Evolutionary conservation across 2,329 filamentous ascomycete genomes (phyloP).

Genomic region (Apiospora phragmitis): DNA sequence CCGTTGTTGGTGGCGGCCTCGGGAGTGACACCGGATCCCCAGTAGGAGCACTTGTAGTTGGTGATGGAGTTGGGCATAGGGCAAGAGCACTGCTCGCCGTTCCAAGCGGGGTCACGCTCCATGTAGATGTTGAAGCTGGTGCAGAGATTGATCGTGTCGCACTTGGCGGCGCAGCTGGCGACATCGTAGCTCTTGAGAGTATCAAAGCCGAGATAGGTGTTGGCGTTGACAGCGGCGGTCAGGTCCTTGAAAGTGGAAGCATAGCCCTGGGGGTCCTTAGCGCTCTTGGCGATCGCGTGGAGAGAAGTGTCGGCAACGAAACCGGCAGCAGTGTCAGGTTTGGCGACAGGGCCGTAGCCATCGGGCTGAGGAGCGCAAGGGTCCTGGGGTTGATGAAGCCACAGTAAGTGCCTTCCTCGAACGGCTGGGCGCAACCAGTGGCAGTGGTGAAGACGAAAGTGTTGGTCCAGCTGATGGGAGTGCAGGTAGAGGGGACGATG

Average conservation of each 20-base stretch:
- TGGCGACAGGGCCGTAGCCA: conserved; percentile 13
- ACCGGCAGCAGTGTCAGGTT: conserved; percentile 10
- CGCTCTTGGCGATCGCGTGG: conserved; percentile 15
- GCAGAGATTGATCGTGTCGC: conserved; percentile 20
- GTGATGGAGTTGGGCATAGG: conserved; percentile 36
- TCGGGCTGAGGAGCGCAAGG: conserved; percentile 36
- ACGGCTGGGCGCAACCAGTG: conserved; percentile 28
- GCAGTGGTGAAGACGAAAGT: conserved; percentile 21
- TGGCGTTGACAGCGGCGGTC: conserved; percentile 20
- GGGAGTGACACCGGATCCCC: conserved; percentile 33
- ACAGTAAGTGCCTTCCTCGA: conserved; percentile 34
- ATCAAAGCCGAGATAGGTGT: conserved; percentile 26
- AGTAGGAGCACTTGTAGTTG: conserved; percentile 40
- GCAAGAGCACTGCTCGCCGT: conserved; percentile 30
- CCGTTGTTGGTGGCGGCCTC: conserved; percentile 21
- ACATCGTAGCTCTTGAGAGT: conserved; percentile 22
- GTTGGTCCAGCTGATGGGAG: conserved; percentile 18
- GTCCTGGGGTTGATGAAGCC: conserved; percentile 39
- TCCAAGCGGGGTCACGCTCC: conserved; percentile 24
- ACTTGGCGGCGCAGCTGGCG: conserved; percentile 18
- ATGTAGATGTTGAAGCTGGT: conserved; percentile 25
- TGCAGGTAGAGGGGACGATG: conserved; percentile 15
- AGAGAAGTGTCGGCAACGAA: conserved; percentile 12
- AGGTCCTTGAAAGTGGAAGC: conserved; percentile 31
- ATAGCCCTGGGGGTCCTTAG: conserved; percentile 20